A percentile compares a stretch with the other conserved stretches of the same genome.
These are phyloP conservation scores for Primulina eburnea DNA, from an alignment of 257 asterid species.

Conservation along the genomic window DNA sequence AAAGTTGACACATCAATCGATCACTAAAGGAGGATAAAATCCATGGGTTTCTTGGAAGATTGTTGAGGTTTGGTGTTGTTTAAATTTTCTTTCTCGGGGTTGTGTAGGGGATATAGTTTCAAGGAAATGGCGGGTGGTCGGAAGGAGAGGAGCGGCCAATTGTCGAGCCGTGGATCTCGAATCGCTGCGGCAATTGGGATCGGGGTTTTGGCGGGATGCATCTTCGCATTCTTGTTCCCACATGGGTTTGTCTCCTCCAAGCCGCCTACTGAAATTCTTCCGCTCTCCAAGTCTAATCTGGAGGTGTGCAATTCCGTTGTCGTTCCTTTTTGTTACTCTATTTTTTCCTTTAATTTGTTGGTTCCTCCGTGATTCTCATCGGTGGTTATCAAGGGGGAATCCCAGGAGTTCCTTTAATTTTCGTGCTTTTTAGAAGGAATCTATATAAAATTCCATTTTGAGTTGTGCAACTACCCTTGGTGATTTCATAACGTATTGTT, in stretches of 20 bases:
- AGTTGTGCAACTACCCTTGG: neutral
- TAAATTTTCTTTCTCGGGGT: neutral
- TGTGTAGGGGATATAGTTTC: neutral
- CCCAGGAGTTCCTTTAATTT: too few relatives aligned
- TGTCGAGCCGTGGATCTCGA: constrained; percentile 49
- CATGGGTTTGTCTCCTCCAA: constrained; percentile 52
- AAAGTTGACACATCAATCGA: neutral
- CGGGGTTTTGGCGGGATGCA: constrained; percentile 65
- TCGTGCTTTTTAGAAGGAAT: neutral
- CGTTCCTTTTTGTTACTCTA: neutral
- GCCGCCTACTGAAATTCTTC: constrained; percentile 27
- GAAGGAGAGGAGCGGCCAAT: constrained; percentile 48
- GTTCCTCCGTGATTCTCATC: too few relatives aligned
- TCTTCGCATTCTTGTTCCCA: constrained; percentile 65
- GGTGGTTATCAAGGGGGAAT: too few relatives aligned
- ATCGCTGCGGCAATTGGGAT: constrained; percentile 58
- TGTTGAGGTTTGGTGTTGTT: neutral
- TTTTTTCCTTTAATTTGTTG: neutral
- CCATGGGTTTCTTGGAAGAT: neutral
- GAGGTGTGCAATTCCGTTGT: constrained; percentile 34
- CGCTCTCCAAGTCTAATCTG: constrained; percentile 32
- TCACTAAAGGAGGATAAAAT: neutral
- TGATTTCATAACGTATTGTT: too few relatives aligned
- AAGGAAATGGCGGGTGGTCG: constrained; percentile 60
- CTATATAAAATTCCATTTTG: neutral